phyloP scores from a whole-genome alignment of 2,329 filamentous ascomycete species.

The Cercospora zeae-maydis region DNA sequence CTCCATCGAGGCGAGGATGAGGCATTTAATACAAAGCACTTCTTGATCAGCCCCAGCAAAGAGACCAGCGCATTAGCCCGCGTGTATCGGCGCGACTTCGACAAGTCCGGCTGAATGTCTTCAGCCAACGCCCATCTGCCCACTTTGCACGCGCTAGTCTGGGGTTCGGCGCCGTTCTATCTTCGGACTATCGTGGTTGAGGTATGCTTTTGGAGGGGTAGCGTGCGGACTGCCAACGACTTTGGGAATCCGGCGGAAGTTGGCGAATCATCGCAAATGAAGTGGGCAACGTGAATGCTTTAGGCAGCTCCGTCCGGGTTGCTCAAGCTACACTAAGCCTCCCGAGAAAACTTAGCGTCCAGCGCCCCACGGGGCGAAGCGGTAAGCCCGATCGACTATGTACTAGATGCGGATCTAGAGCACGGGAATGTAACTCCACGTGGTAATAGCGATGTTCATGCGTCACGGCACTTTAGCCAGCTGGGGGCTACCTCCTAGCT shows the following conservation, averaged over 20 bases:
- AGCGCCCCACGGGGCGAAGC: neutral
- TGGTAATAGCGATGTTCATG: neutral
- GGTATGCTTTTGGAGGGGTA: neutral
- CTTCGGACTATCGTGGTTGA: neutral
- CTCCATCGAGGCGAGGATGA: neutral
- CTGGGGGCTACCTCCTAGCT: neutral
- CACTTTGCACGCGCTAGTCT: neutral
- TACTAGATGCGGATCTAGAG: neutral
- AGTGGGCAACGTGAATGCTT: neutral
- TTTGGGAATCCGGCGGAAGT: neutral
- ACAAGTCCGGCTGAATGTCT: neutral
- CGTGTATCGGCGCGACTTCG: neutral
- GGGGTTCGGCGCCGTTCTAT: neutral
- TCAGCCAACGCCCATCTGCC: neutral
- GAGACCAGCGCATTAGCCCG: neutral
- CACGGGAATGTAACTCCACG: neutral
- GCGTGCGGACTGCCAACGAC: neutral
- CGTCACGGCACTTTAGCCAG: neutral
- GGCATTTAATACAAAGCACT: neutral
- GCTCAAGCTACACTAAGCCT: neutral
- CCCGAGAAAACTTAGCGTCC: neutral
- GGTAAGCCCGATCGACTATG: neutral
- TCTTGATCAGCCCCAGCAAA: neutral
- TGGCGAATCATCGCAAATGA: neutral
- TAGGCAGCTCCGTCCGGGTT: neutral